Evolutionary conservation across 1,284 basidiomycete genomes (phyloP), one percentile per base, ranked within the genome.

Genomic region (Sanghuangporus sanghuang): DNA sequence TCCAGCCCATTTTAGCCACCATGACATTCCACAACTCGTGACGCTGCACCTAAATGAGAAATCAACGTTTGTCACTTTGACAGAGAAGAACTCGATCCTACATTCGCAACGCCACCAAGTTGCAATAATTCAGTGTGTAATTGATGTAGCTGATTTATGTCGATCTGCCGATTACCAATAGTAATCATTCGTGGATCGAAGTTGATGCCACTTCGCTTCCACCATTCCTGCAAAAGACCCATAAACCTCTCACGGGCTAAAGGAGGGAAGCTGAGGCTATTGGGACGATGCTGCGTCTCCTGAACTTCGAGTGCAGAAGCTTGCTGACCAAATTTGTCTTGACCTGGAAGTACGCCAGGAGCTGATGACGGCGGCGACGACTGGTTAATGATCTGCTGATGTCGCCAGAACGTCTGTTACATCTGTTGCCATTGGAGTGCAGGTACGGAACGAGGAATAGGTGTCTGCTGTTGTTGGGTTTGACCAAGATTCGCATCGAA

Each of bases 11-110:
- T 44, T 79, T 80, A 11, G 79, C 88, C 11, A 82, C 89, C 64
- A 92, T 82, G 53, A 85, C 73, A 12, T 80, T 70, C 90, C 89
- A 92, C 61, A 79, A 66, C 27, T 89, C 86, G 49, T 79, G 80
- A 62, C 75, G 71, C 18, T 76, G 75, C n/a, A 87, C 81, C 86
- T 89, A 59, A 57, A 35, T 38, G 14, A 27, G 44, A 50, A 23
- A 38, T 44, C 27, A 35, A 36, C 7, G 32, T 63, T 38, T 8
- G 21, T 12, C 16, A n/a, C 53, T 54, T 9, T 12, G 12, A 36
- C 32, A 53, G 61, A 49, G 57, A 61, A 62, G 27, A 38, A 38
- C 38, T 18, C 11, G 6, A 9, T 74, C 79, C 69, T 69, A 87
- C 89, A 58, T 76, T 77, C 5, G 63, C 57, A 54, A 70, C 69